A percentile compares a stretch with the other conserved stretches of the same genome.
phyloP scores from a whole-genome alignment of 2,329 filamentous ascomycete species.

The Leptographium galeiforme region DNA sequence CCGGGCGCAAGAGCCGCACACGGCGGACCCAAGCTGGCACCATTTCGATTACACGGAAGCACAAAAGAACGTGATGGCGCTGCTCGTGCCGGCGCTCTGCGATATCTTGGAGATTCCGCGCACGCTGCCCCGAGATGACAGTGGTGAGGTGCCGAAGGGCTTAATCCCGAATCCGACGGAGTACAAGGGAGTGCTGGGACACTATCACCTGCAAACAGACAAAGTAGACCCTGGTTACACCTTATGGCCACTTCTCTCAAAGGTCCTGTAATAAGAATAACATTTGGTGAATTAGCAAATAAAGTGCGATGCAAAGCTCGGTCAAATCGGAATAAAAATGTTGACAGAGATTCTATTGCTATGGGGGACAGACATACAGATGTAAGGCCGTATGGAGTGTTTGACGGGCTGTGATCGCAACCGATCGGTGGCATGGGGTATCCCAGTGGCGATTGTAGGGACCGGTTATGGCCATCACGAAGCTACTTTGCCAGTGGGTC shows the following conservation, averaged over 20 bases:
- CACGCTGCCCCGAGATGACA: background rate
- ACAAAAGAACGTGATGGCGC: background rate
- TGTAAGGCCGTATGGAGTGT: no score
- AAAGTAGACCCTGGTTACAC: background rate
- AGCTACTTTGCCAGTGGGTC: background rate
- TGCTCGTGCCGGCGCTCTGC: background rate
- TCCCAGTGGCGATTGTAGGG: no score
- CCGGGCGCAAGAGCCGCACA: background rate
- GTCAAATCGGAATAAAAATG: no score
- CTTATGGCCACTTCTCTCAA: background rate
- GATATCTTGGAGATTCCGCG: background rate
- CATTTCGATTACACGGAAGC: background rate
- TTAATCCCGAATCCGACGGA: background rate
- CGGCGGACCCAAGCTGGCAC: background rate
- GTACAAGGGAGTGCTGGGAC: background rate
- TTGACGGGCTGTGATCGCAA: no score
- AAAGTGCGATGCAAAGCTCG: no score
- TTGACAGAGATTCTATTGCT: no score
- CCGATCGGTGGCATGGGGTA: no score
- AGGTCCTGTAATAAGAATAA: background rate
- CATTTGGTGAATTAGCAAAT: no score
- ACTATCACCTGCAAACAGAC: slow-evolving; percentile 1
- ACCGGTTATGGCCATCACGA: background rate
- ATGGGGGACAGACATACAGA: no score
- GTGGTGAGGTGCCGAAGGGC: background rate